Base-by-base conservation (phyloP, 192 early-diverging fungal species). In the Podila minutissima region DNA sequence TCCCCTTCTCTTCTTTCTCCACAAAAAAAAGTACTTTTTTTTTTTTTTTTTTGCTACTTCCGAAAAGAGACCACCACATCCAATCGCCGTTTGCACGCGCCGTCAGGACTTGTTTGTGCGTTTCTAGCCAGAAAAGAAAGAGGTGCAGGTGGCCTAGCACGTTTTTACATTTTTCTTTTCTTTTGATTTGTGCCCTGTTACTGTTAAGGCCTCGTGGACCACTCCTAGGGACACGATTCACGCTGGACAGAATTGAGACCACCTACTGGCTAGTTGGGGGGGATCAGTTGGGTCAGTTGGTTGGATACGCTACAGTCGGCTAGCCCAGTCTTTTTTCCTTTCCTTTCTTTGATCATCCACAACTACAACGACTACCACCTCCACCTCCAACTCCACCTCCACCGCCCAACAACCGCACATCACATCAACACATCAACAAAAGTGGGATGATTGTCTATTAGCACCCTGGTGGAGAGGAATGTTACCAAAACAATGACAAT, bases 41-140 rank as follows among this genome's bases (percentile, higher is more conserved):
- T 32, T 3, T 32, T 32, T 6, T 37, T 37, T 1, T 41, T 41
- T 11, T 41, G 38, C 41, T 46, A 1, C 13, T 46, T 46, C 41
- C 41, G 20, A 53, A 51, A 11, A 28, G 6, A 41, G 20, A 31
- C 32, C 37, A 31, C 32, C 37, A 49, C 82, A 59, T 71, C 33
- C 41, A 65, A 76, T 37, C 15, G 31, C 50, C n/a, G 3, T 38
- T 38, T 15, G 32, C 46, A 32, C 35, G 31, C 33, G 28, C n/a
- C 46, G 32, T 50, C 31, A 20, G 28, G 28, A 17, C 26, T 49
- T 66, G n/a, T 64, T 26, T 29, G 41, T 46, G 41, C 35, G n/a
- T 46, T 46, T 46, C 41, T 46, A 46, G 41, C 12, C 41, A 46
- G 12, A 46, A 46, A 46, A 46, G 3, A 46, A 46, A 46, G 41